Evolutionary conservation across 805 yeast species (phyloP).

Genomic region (Pachysolen tannophilus): DNA sequence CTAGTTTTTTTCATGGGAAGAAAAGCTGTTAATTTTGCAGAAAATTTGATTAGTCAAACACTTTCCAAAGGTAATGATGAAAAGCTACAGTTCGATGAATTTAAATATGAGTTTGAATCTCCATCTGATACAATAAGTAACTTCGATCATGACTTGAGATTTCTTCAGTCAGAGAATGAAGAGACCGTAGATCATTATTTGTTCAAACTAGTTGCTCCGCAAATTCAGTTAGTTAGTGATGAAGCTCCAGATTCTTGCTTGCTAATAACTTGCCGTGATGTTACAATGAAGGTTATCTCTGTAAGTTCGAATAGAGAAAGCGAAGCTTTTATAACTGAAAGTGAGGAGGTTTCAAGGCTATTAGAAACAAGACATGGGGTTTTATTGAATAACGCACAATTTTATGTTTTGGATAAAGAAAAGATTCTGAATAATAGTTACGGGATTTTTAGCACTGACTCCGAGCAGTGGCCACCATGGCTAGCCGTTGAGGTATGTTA

Average conservation of each 20-base stretch:
- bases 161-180: slow-evolving; percentile 27
- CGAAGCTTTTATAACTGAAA: slow-evolving; percentile 12
- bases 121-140: slow-evolving; percentile 28
- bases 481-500: slow-evolving; percentile 64
- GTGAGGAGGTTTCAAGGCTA: slow-evolving; percentile 2
- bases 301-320: slow-evolving; percentile 32
- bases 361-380: slow-evolving; percentile 67
- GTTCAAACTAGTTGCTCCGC: slow-evolving; percentile 70
- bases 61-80: too few species aligned
- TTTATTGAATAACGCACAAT: slow-evolving; percentile 59
- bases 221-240: slow-evolving; percentile 61
- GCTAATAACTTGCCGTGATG: slow-evolving; percentile 63
- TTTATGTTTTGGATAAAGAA: slow-evolving; percentile 54
- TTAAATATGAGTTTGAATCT: slow-evolving; percentile 3
- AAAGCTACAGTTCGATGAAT: slow-evolving; percentile 5
- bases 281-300: slow-evolving; percentile 59
- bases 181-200: slow-evolving; percentile 46
- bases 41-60: slow-evolving; percentile 16
- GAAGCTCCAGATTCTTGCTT: slow-evolving; percentile 50
- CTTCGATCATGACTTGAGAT: slow-evolving; percentile 46
- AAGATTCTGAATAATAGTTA: slow-evolving; percentile 33
- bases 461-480: slow-evolving; percentile 83
- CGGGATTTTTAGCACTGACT: slow-evolving; percentile 52
- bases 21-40: slow-evolving; percentile 34
- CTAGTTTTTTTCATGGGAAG: slow-evolving; percentile 34